A percentile compares a stretch with the other conserved stretches of the same genome.
These are phyloP conservation scores for Diddensiella transvaalensis DNA, from an alignment of 805 yeast genomes.

Conservation along the genomic window DNA sequence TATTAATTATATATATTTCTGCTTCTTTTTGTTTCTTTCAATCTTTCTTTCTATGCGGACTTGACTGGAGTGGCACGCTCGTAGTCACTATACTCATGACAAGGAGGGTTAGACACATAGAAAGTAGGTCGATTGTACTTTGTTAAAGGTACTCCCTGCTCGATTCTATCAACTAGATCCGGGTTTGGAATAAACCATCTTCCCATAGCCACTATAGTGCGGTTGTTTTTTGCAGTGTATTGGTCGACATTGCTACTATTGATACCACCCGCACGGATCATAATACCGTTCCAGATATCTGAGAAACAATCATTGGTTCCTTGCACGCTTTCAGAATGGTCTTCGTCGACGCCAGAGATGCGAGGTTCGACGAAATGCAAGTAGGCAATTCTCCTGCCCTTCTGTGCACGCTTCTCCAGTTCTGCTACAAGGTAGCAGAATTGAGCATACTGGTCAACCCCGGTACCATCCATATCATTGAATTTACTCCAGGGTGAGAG, in stretches of 20 bases:
- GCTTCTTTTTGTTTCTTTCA: too few relatives aligned
- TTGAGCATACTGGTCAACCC: conserved; percentile 19
- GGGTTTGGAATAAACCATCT: conserved; percentile 54
- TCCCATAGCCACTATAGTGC: conserved; percentile 40
- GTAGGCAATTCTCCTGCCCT: conserved; percentile 37
- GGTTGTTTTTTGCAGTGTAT: conserved; percentile 25
- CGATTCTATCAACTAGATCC: conserved; percentile 46
- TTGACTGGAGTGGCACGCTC: background rate
- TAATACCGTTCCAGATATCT: conserved; percentile 12
- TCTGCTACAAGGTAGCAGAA: conserved; percentile 40
- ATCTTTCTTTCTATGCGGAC: too few relatives aligned
- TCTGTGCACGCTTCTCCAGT: conserved; percentile 38
- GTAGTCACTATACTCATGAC: background rate
- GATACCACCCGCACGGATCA: conserved; percentile 12
- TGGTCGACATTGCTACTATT: conserved; percentile 19
- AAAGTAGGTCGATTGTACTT: conserved; percentile 35
- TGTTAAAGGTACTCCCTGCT: conserved; percentile 39
- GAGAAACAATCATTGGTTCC: conserved; percentile 22
- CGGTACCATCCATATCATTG: background rate
- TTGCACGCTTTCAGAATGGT: conserved; percentile 22
- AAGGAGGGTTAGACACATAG: background rate
- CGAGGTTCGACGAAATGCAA: conserved; percentile 39
- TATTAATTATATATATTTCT: too few relatives aligned
- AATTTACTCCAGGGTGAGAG: conserved; percentile 37
- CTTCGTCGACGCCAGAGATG: conserved; percentile 19